A percentile compares a stretch with the other conserved stretches of the same genome.
phyloP scores from a whole-genome alignment of 805 yeast species.

The Candida glaebosa region DNA sequence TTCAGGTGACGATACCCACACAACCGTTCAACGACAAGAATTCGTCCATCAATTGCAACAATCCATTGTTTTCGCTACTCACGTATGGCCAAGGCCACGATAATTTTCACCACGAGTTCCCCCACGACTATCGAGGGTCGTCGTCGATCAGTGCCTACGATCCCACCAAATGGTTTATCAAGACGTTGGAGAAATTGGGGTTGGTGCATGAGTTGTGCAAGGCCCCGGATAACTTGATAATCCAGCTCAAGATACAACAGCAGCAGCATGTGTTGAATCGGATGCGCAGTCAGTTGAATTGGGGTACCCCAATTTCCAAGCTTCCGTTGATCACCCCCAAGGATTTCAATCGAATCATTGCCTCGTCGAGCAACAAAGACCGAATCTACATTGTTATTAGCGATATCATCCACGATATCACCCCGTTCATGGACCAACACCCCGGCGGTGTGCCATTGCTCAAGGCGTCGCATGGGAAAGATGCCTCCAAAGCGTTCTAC shows the following conservation, averaged over 20 bases:
- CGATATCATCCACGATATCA: conserved; percentile 90
- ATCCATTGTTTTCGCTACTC: conserved; percentile 54
- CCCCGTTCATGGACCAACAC: conserved; percentile 86
- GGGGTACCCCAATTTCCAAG: conserved; percentile 93
- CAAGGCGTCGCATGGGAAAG: conserved; percentile 81
- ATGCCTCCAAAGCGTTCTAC: conserved; percentile 89
- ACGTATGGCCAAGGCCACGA: conserved; percentile 91
- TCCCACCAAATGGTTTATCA: conserved; percentile 79
- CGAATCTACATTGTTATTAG: conserved; percentile 75
- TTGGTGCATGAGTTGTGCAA: conserved; percentile 57
- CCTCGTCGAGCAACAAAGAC: conserved; percentile 36
- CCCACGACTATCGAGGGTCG: conserved; percentile 82
- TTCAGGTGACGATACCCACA: conserved; percentile 65
- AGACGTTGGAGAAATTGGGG: conserved; percentile 48
- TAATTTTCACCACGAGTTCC: conserved; percentile 94
- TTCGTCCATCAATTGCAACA: conserved; percentile 64
- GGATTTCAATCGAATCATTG: conserved; percentile 41
- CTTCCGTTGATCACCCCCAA: conserved; percentile 61
- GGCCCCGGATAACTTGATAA: conserved; percentile 69
- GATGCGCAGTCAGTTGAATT: conserved; percentile 72
- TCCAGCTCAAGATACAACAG: conserved; percentile 52
- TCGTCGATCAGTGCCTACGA: conserved; percentile 72
- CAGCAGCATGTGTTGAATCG: conserved; percentile 77
- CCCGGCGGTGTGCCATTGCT: conserved; percentile 89
- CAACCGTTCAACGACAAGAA: conserved; percentile 52